These are phyloP conservation scores for Globisporangium megalacanthum DNA, from an alignment of 352 stramenopile genomes.

Conservation along the genomic window DNA sequence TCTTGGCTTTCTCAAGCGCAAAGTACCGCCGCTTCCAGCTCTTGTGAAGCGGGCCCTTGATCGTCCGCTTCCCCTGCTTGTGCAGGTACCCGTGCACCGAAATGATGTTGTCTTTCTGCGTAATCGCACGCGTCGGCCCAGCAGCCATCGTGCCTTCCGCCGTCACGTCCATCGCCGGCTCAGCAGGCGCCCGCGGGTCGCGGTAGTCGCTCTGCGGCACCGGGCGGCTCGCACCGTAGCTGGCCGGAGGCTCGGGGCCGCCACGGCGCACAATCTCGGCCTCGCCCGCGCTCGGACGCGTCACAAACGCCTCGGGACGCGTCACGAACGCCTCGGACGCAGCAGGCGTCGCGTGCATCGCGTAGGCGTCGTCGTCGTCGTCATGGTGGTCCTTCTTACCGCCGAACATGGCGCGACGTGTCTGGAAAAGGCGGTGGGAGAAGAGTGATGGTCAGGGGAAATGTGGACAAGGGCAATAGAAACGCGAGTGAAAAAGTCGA, in stretches of 20 bases:
- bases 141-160: slow-evolving; percentile 37
- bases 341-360: slow-evolving; percentile 58
- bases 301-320: not conserved
- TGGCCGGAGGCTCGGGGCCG: not conserved
- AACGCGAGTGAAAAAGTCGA: too few species aligned
- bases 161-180: slow-evolving; percentile 69
- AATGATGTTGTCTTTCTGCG: slow-evolving; percentile 78
- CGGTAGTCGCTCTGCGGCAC: slow-evolving; percentile 22
- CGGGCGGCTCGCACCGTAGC: slow-evolving; percentile 19
- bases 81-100: slow-evolving; percentile 87
- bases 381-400: slow-evolving; percentile 24
- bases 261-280: slow-evolving; percentile 54
- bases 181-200: slow-evolving; percentile 35
- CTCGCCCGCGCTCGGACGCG: slow-evolving; percentile 38
- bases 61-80: slow-evolving; percentile 85
- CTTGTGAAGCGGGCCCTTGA: slow-evolving; percentile 87
- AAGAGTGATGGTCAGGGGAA: not conserved
- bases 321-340: slow-evolving; percentile 28
- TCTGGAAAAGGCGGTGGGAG: not conserved
- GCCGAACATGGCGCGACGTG: slow-evolving; percentile 34
- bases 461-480: too few species aligned
- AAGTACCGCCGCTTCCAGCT: slow-evolving; percentile 86
- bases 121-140: slow-evolving; percentile 9
- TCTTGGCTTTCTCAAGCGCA: slow-evolving; percentile 81
- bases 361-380: slow-evolving; percentile 45